Percentiles rank a stretch among this genome's conserved stretches.
phyloP scores from a whole-genome alignment of 106 monocot species.

The Dendrobium catenatum region DNA sequence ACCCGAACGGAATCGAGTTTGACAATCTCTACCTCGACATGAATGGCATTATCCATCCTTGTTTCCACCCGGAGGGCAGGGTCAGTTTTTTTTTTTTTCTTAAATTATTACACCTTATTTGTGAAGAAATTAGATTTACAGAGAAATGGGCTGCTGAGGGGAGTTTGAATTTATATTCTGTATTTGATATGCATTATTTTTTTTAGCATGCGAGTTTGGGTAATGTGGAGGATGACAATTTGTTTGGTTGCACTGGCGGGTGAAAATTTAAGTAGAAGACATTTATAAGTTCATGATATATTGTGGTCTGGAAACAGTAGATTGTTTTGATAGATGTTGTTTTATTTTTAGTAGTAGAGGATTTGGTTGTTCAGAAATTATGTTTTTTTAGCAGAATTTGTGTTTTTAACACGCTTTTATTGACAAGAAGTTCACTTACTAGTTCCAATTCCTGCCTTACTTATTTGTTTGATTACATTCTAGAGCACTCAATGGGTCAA shows the following conservation, averaged over 20 bases:
- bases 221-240: background rate
- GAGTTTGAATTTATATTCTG: background rate
- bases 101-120: background rate
- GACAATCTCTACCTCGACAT: conserved; percentile 98
- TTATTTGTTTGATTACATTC: background rate
- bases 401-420: background rate
- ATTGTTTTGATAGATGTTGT: background rate
- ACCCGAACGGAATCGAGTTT: conserved; percentile 92
- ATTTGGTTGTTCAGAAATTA: background rate
- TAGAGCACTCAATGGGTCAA: background rate
- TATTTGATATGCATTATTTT: no score
- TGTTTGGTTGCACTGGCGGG: background rate
- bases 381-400: background rate
- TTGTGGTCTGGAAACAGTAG: background rate
- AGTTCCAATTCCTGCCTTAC: background rate
- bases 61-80: conserved; percentile 92
- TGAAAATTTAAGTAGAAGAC: background rate
- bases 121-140: no score
- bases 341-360: background rate
- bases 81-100: conserved; percentile 33
- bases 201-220: background rate
- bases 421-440: background rate
- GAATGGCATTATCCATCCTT: conserved; percentile 96
- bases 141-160: no score
- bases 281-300: background rate